A percentile compares a stretch with the other conserved stretches of the same genome.
Conservation (phyloP, 306 rosid genomes). For the Castanopsis chinensis region DNA sequence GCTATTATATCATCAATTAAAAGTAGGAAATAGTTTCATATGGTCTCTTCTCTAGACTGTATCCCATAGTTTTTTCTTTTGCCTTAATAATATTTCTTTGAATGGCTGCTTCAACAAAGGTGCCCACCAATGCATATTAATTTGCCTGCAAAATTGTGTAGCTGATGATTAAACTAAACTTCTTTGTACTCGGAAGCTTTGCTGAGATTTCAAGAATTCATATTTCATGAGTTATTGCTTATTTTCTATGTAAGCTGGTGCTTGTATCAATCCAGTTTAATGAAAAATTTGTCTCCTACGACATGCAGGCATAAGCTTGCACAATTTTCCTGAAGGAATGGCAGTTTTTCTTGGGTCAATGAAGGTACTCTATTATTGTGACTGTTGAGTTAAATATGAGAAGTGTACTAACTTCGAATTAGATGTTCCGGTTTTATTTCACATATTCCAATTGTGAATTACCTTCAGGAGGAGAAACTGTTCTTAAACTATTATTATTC, state of each 20-base stretch:
- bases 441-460: background rate
- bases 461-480: background rate
- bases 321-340: slow-evolving; percentile 99
- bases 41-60: too few species aligned
- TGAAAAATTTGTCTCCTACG: background rate
- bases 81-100: too few species aligned
- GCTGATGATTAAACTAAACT: too few species aligned
- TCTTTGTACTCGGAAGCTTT: too few species aligned
- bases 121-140: too few species aligned
- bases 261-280: background rate
- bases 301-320: slow-evolving; percentile 90
- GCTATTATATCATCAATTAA: too few species aligned
- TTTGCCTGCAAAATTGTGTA: background rate
- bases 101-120: too few species aligned
- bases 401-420: background rate
- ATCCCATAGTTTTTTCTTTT: too few species aligned
- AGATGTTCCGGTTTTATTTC: background rate
- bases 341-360: slow-evolving; percentile 98
- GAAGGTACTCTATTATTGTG: slow-evolving; percentile 50
- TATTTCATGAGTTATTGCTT: background rate
- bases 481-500: background rate
- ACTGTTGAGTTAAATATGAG: background rate
- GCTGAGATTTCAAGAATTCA: slow-evolving; percentile 8
- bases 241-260: background rate
- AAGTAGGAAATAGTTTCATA: too few species aligned